A percentile compares a stretch with the other conserved stretches of the same genome.
Evolutionary conservation across 345 rosid species (phyloP).

Genomic region (Moricandia arvensis): DNA sequence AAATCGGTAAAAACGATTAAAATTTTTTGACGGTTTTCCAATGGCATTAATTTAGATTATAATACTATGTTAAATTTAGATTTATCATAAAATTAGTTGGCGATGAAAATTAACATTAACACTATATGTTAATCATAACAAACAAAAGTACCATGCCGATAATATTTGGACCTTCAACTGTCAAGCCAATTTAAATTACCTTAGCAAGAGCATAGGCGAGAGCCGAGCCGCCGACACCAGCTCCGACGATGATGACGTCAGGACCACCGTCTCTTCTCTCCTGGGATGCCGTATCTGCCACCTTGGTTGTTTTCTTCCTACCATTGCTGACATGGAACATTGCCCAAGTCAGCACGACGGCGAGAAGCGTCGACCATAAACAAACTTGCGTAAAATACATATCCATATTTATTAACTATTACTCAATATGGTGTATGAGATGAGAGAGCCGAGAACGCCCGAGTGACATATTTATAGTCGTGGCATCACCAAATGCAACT

Average conservation of each 20-base stretch:
- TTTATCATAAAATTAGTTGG: too few relatives aligned
- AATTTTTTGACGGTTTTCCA: too few relatives aligned
- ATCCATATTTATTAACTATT: background rate
- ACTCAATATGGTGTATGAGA: conserved; percentile 1
- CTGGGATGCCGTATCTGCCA: background rate
- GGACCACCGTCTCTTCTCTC: conserved; percentile 20
- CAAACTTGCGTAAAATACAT: conserved; percentile 1
- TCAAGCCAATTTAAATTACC: conserved; percentile 27
- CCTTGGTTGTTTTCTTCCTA: background rate
- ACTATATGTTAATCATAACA: too few relatives aligned
- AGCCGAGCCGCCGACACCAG: conserved; percentile 72
- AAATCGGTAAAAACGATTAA: too few relatives aligned
- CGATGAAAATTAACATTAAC: too few relatives aligned
- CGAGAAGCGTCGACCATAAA: conserved; percentile 24
- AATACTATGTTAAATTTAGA: too few relatives aligned
- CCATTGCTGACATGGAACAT: background rate
- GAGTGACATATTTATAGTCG: conserved; percentile 4
- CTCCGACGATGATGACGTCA: conserved; percentile 68
- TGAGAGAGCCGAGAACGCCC: background rate
- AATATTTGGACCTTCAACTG: background rate
- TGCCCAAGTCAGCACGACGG: conserved; percentile 10
- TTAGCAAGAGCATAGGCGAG: conserved; percentile 62
- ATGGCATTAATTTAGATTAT: too few relatives aligned
- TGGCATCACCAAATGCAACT: background rate
- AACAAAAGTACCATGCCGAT: background rate